These are phyloP conservation scores for Claviceps sp. DNA, from an alignment of 2,329 filamentous ascomycete species.

Conservation along the genomic window DNA sequence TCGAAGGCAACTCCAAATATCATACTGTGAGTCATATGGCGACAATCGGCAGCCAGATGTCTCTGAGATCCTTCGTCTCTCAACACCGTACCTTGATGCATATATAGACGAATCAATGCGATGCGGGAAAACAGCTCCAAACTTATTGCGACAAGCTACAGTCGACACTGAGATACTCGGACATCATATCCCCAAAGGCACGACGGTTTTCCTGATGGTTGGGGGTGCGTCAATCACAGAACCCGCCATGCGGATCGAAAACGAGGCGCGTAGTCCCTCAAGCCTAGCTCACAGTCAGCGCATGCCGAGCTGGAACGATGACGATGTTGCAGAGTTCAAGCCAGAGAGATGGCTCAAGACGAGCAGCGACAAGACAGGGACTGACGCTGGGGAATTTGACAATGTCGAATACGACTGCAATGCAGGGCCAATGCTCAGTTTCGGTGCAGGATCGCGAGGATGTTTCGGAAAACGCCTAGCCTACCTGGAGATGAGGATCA, in stretches of 20 bases:
- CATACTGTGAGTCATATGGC: conserved; percentile 8
- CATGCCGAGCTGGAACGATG: conserved; percentile 15
- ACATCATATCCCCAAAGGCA: conserved; percentile 20
- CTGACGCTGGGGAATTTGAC: neutral
- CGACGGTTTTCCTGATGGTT: conserved; percentile 14
- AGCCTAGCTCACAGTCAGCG: conserved; percentile 7
- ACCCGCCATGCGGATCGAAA: neutral
- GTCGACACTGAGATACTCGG: conserved; percentile 21
- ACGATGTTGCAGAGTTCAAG: conserved; percentile 14
- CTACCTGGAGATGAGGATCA: conserved; percentile 16
- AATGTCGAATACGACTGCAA: neutral
- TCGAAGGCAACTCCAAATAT: conserved; percentile 7
- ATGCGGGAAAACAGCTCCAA: conserved; percentile 11
- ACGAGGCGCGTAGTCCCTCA: conserved; percentile 10
- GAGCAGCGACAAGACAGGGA: conserved; percentile 2
- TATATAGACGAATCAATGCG: conserved; percentile 24
- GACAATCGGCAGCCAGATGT: conserved; percentile 13
- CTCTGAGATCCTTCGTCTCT: conserved; percentile 13
- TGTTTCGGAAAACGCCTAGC: conserved; percentile 17
- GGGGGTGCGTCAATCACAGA: conserved; percentile 9
- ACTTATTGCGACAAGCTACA: conserved; percentile 16
- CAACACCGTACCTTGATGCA: conserved; percentile 22
- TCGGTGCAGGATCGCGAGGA: conserved; percentile 12
- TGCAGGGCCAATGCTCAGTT: conserved; percentile 8
- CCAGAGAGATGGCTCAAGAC: conserved; percentile 24